Conservation (phyloP, 257 asterid genomes). For the Solanum corneliomulleri region DNA sequence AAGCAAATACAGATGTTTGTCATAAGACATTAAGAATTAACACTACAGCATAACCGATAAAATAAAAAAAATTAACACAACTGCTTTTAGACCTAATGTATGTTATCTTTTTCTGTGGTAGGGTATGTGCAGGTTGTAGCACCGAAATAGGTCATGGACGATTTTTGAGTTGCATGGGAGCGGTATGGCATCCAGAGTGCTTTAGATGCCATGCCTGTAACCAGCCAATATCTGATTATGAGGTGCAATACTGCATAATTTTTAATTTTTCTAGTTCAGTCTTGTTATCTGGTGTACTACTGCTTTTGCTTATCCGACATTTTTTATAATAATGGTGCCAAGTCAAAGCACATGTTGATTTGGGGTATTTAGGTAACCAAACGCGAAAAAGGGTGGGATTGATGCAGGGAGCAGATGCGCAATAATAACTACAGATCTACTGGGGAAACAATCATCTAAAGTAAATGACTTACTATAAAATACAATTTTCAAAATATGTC, state of each 20-base stretch:
- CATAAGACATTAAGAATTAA: background rate
- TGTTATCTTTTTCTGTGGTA: slow-evolving; percentile 17
- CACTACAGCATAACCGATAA: background rate
- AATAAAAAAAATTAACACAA: background rate
- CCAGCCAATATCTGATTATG: slow-evolving; percentile 85
- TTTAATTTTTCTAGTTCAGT: background rate
- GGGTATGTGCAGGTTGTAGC: slow-evolving; percentile 93
- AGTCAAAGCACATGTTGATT: background rate
- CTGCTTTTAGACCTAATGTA: background rate
- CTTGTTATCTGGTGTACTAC: background rate
- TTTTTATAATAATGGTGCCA: background rate
- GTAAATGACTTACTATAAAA: background rate
- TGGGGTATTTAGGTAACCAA: background rate
- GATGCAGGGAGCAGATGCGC: background rate
- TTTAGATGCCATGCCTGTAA: slow-evolving; percentile 83
- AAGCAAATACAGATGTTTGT: background rate
- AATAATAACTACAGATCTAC: background rate
- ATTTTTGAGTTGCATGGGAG: slow-evolving; percentile 85
- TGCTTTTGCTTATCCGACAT: background rate
- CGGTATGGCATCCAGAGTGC: slow-evolving; percentile 96
- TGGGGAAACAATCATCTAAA: background rate
- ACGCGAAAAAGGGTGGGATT: background rate
- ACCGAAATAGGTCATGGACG: slow-evolving; percentile 78
- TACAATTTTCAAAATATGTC: background rate
- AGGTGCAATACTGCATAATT: slow-evolving; percentile 30